Conservation (phyloP, 23 red algal genomes). For the Gracilaria gracilis region DNA sequence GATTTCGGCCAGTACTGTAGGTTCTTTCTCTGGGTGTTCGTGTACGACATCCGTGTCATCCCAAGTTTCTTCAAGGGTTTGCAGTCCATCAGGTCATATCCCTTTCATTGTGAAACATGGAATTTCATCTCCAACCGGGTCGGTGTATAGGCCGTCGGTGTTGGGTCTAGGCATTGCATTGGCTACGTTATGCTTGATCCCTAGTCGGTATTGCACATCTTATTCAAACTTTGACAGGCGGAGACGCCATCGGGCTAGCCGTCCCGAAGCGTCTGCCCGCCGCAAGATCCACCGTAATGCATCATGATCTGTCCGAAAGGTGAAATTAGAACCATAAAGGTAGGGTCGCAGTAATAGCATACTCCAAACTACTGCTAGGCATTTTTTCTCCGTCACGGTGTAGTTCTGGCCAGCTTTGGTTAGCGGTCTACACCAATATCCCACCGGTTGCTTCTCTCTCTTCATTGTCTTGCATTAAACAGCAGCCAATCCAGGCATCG, state of each 20-base stretch:
- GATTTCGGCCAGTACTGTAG: no score
- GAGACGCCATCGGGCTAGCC: constrained; percentile 13
- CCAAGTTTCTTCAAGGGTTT: not conserved
- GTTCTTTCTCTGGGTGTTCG: not conserved
- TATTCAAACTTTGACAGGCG: constrained; percentile 19
- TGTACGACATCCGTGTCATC: not conserved
- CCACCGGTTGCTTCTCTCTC: constrained; percentile 2
- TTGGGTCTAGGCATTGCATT: not conserved
- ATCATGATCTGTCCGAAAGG: not conserved
- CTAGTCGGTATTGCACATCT: not conserved
- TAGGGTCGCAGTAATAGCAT: constrained; percentile 19
- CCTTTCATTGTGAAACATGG: not conserved
- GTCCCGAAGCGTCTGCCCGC: not conserved
- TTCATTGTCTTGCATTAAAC: constrained; percentile 13
- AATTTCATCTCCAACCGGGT: not conserved
- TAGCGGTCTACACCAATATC: constrained; percentile 10
- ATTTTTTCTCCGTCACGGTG: not conserved
- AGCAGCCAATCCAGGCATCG: constrained; percentile 21
- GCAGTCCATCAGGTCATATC: not conserved
- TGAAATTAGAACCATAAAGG: constrained; percentile 1
- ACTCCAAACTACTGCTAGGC: constrained; percentile 16
- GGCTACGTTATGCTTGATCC: constrained; percentile 11
- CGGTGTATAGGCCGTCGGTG: not conserved
- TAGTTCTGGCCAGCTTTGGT: not conserved
- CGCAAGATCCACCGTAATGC: constrained; percentile 22